phyloP scores from a whole-genome alignment of 768 basidiomycete genomes.

The Amanita muscaria region DNA sequence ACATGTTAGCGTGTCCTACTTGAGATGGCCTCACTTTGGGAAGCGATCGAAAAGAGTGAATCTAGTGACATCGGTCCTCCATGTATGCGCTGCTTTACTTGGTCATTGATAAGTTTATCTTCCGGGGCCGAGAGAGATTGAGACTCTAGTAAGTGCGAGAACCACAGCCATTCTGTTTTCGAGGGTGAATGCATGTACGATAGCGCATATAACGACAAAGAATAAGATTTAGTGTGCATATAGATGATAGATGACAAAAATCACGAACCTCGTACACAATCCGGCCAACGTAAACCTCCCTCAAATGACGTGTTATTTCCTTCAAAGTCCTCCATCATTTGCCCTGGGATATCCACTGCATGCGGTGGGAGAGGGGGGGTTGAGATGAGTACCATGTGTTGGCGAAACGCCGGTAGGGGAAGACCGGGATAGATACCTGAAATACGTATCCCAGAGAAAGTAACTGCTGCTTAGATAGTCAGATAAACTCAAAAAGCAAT shows the following conservation, averaged over 20 bases:
- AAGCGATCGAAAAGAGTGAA: constrained; percentile 58
- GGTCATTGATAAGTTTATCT: constrained; percentile 22
- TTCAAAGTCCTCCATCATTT: constrained; percentile 51
- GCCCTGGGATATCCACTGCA: constrained; percentile 18
- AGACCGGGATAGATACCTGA: no score
- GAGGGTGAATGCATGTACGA: constrained; percentile 81
- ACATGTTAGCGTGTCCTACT: neutral
- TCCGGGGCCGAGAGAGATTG: constrained; percentile 30
- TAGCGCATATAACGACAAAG: neutral
- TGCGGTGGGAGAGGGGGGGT: no score
- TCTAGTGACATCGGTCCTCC: constrained; percentile 91
- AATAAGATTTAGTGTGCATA: neutral
- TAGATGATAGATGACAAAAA: neutral
- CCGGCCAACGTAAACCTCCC: constrained; percentile 68
- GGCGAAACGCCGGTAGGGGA: no score
- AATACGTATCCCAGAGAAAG: no score
- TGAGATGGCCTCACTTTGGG: constrained; percentile 32
- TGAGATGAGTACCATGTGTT: no score
- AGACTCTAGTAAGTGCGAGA: constrained; percentile 77
- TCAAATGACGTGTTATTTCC: constrained; percentile 63
- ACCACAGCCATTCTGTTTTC: constrained; percentile 84
- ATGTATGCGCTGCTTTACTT: constrained; percentile 51
- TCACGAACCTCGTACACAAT: constrained; percentile 72
- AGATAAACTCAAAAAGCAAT: no score
- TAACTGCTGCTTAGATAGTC: no score